Conservation (phyloP, 768 basidiomycete species). For the Tulasnella sp. region DNA sequence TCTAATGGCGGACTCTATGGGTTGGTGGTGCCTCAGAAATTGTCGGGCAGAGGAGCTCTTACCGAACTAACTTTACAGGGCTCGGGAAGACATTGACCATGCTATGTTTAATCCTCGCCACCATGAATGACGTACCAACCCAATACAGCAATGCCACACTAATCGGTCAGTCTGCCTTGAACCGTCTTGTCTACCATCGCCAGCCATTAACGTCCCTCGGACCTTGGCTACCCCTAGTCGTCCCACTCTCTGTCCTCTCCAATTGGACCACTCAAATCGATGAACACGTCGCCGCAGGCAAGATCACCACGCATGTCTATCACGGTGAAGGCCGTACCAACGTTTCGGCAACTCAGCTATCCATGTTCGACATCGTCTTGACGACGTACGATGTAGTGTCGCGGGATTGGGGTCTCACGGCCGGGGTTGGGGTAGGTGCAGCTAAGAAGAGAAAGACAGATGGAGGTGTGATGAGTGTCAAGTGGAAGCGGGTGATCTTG, state of each 20-base stretch:
- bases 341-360: slow-evolving; percentile 46
- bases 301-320: slow-evolving; percentile 50
- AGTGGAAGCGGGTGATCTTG: slow-evolving; percentile 80
- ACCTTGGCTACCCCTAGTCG: slow-evolving; percentile 36
- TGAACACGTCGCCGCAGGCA: slow-evolving; percentile 52
- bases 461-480: slow-evolving; percentile 47
- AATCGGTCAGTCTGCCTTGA: slow-evolving; percentile 44
- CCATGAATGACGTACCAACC: slow-evolving; percentile 48
- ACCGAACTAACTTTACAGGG: slow-evolving; percentile 23
- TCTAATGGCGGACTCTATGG: slow-evolving; percentile 86
- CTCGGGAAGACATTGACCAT: slow-evolving; percentile 86
- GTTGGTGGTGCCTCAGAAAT: slow-evolving; percentile 26
- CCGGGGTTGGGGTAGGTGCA: not conserved
- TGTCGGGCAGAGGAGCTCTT: not conserved
- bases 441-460: slow-evolving; percentile 45
- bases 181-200: not conserved
- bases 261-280: slow-evolving; percentile 81
- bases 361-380: slow-evolving; percentile 63
- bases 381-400: slow-evolving; percentile 72
- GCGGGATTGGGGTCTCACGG: slow-evolving; percentile 41
- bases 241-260: slow-evolving; percentile 70
- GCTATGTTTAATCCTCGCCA: slow-evolving; percentile 68
- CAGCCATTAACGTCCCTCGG: not conserved
- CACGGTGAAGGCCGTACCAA: slow-evolving; percentile 53
- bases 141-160: slow-evolving; percentile 60